Conservation (phyloP, 768 basidiomycete species). For the Suillus ampliporus region DNA sequence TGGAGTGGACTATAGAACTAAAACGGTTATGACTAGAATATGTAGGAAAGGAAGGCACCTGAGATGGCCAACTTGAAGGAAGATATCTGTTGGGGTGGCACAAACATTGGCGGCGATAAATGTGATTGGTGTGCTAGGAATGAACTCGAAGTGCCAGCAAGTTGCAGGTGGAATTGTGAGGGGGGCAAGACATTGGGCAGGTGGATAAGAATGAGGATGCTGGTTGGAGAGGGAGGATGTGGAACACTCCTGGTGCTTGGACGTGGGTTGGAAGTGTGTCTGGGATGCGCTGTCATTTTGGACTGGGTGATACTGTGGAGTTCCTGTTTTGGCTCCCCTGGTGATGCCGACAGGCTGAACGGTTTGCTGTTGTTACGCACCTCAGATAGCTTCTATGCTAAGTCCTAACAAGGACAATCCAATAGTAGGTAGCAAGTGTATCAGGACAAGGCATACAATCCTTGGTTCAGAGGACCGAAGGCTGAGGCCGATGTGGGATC, state of each 20-base stretch:
- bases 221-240: neutral
- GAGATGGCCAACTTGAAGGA: neutral
- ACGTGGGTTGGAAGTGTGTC: neutral
- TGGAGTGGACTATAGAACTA: neutral
- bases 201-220: neutral
- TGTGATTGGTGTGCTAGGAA: neutral
- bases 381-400: no score
- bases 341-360: neutral
- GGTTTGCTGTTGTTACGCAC: no score
- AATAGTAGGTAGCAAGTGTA: no score
- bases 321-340: neutral
- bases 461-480: no score
- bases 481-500: no score
- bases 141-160: neutral
- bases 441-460: no score
- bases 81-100: neutral
- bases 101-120: neutral
- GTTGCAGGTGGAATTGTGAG: neutral
- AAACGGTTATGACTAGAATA: neutral
- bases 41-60: neutral
- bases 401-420: no score
- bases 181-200: neutral
- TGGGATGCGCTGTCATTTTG: neutral
- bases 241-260: neutral
- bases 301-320: neutral